Percentiles rank a stretch among this genome's conserved stretches.
Conservation (phyloP, 225 moss, liverwort and hornwort species). For the Ulota crispa region DNA sequence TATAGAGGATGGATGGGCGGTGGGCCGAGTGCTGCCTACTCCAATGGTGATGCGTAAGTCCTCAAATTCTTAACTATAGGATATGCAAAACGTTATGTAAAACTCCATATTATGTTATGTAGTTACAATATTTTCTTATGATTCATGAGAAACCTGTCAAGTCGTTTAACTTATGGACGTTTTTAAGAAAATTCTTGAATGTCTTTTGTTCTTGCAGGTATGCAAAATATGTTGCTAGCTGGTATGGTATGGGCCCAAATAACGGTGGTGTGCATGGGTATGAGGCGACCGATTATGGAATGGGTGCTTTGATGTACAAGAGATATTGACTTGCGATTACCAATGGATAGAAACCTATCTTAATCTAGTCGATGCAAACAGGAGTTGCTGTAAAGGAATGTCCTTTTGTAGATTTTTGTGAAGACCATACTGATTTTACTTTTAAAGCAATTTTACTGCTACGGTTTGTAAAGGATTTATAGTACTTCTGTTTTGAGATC, state of each 20-base stretch:
- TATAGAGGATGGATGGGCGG: slow-evolving; percentile 52
- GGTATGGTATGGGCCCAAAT: slow-evolving; percentile 70
- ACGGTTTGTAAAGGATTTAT: slow-evolving; percentile 23
- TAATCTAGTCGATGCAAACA: slow-evolving; percentile 32
- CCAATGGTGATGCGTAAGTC: slow-evolving; percentile 52
- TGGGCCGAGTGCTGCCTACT: slow-evolving; percentile 44
- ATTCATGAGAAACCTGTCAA: neutral
- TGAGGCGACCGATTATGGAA: slow-evolving; percentile 37
- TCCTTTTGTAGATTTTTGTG: slow-evolving; percentile 49
- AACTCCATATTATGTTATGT: neutral
- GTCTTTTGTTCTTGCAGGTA: slow-evolving; percentile 53
- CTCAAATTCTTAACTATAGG: neutral
- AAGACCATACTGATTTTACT: slow-evolving; percentile 36
- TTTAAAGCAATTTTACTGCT: slow-evolving; percentile 14
- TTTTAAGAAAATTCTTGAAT: neutral
- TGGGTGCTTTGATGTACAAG: slow-evolving; percentile 44
- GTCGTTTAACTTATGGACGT: neutral
- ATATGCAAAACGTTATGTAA: neutral
- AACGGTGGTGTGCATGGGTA: slow-evolving; percentile 43
- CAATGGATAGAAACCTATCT: slow-evolving; percentile 5
- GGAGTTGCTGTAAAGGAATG: slow-evolving; percentile 52
- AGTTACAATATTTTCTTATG: neutral
- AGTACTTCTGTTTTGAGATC: slow-evolving; percentile 35
- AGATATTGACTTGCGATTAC: slow-evolving; percentile 34
- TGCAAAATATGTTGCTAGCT: slow-evolving; percentile 78